Evolutionary conservation across 306 rosid species (phyloP).

Genomic region (Malus sylvestris): DNA sequence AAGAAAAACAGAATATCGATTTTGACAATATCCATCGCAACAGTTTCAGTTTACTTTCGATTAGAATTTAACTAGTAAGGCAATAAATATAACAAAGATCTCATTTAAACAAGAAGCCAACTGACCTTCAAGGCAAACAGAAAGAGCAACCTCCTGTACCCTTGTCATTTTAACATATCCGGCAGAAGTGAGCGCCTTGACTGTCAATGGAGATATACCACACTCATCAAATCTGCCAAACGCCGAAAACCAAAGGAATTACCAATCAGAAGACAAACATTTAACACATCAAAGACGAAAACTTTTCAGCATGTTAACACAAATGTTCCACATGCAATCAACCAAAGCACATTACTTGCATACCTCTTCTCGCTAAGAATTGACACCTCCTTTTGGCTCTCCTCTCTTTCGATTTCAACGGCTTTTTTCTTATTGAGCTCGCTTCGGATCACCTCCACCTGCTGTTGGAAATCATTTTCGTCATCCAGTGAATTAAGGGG

Average conservation of each 20-base stretch:
- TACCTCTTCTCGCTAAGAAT: slow-evolving; percentile 66
- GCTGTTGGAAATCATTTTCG: slow-evolving; percentile 36
- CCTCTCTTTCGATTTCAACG: slow-evolving; percentile 19
- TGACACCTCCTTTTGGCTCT: slow-evolving; percentile 23
- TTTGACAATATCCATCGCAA: too few species aligned
- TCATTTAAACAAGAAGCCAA: slow-evolving; percentile 7
- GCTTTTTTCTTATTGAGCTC: slow-evolving; percentile 51
- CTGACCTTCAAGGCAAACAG: slow-evolving; percentile 70
- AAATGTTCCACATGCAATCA: neutral
- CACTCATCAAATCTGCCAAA: slow-evolving; percentile 70
- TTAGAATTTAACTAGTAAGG: neutral
- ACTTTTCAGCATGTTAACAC: neutral
- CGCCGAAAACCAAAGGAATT: neutral
- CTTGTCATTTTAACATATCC: slow-evolving; percentile 71
- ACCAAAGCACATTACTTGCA: neutral
- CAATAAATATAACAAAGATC: neutral
- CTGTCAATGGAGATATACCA: slow-evolving; percentile 66
- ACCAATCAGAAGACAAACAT: neutral
- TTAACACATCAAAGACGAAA: neutral
- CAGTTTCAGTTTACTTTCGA: too few species aligned
- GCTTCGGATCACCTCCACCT: slow-evolving; percentile 58
- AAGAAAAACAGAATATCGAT: neutral
- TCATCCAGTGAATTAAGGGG: slow-evolving; percentile 33
- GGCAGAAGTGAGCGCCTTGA: slow-evolving; percentile 71
- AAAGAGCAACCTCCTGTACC: slow-evolving; percentile 73